Evolutionary conservation across 2,329 filamentous ascomycete genomes (phyloP), one percentile per base, ranked within the genome.

Genomic region (Phaeoacremonium minimum): DNA sequence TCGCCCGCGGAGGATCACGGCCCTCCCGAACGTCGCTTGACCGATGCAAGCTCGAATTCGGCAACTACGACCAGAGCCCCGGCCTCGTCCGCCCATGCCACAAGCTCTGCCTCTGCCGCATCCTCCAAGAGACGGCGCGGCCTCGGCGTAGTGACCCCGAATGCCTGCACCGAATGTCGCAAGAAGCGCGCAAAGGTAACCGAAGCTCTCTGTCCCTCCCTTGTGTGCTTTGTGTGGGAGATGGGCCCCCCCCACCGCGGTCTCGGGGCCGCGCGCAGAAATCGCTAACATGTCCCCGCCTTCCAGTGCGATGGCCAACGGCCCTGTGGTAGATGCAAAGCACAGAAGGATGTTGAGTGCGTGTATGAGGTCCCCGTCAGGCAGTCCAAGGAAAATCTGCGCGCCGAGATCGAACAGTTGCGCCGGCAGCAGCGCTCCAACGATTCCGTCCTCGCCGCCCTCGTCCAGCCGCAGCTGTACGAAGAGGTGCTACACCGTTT

Each of bases 311-410:
- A 83, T 48, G 78, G 78, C 6, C 61, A 71, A 33, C 66, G 51
- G 18, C 77, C 75, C 4, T 80, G 75, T 45, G 63, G 65, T 20
- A 64, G 78, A 42, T 83, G 78, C 56, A 67, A 61, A 40, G 45
- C 58, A 1, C 76, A 80, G 43, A 71, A 69, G 36, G 70, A 73
- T 19, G 57, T 69, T 28, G 69, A 78, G 16, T 83, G 78, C 42
- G 51, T 78, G 16, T 83, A 83, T 58, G 76, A 82, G 45, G 52
- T 79, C 7, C 78, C 77, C 0, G 70, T 82, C 5, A 75, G 78
- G 30, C 77, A 80, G 46, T 80, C 77, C 9, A 83, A 83, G 43
- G 77, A 81, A 42, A 69, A 71, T 35, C 65, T 83, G 5, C 70
- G 78, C 30, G 63, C 61, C 48, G 77, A 82, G 48, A 77, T 82